Evolutionary conservation across 768 basidiomycete genomes (phyloP).

Genomic region (Stropharia rugosoannulata): DNA sequence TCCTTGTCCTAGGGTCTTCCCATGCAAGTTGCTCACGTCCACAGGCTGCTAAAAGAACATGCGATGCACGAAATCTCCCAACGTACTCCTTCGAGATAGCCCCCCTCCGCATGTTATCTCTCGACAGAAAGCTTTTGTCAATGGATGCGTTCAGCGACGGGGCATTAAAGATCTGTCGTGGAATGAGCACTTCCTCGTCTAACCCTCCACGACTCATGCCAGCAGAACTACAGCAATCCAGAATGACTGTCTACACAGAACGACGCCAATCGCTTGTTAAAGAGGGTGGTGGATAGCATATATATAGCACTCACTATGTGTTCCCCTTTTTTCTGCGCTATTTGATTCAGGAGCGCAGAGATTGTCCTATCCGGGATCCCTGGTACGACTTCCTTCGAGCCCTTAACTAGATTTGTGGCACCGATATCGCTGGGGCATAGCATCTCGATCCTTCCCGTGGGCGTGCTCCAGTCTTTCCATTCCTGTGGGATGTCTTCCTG

Average conservation of each 20-base stretch:
- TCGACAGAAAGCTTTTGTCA: conserved; percentile 25
- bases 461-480: conserved; percentile 24
- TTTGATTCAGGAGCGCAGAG: conserved; percentile 30
- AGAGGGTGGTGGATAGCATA: background rate
- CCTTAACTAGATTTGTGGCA: background rate
- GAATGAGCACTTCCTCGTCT: conserved; percentile 10
- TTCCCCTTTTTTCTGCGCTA: conserved; percentile 38
- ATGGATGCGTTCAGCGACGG: conserved; percentile 23
- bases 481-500: conserved; percentile 28
- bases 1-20: conserved; percentile 22
- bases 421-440: conserved; percentile 34
- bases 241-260: conserved; percentile 38
- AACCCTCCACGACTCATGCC: conserved; percentile 27
- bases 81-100: conserved; percentile 17
- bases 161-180: conserved; percentile 24
- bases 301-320: conserved; percentile 35
- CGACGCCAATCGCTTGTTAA: background rate
- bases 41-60: conserved; percentile 44
- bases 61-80: conserved; percentile 30
- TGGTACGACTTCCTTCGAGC: conserved; percentile 12
- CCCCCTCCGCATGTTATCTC: conserved; percentile 11
- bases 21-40: conserved; percentile 31
- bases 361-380: conserved; percentile 47
- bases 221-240: conserved; percentile 46
- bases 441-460: conserved; percentile 30